Conservation (phyloP, 1,139 yeast species). For the Lodderomyces margitis region DNA sequence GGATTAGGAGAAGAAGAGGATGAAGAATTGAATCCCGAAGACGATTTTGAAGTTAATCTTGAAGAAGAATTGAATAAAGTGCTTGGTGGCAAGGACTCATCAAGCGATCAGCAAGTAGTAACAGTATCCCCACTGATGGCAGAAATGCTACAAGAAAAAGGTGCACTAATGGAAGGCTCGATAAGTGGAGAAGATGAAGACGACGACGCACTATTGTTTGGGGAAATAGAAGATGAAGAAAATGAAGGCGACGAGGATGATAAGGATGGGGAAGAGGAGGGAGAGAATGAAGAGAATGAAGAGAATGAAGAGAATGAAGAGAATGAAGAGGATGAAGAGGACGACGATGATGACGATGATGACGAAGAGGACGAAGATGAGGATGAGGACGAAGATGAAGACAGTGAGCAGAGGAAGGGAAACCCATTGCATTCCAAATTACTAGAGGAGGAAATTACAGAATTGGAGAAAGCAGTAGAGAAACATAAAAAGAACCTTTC, state of each 20-base stretch:
- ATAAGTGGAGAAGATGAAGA: conserved; percentile 15
- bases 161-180: conserved; percentile 13
- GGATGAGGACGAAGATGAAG: conserved; percentile 26
- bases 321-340: conserved; percentile 26
- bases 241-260: conserved; percentile 15
- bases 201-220: conserved; percentile 13
- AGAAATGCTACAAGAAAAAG: conserved; percentile 14
- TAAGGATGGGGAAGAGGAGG: conserved; percentile 14
- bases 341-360: conserved; percentile 30
- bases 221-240: conserved; percentile 18
- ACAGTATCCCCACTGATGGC: conserved; percentile 12
- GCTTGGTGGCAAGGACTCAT: conserved; percentile 18
- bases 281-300: conserved; percentile 13
- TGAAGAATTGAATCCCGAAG: conserved; percentile 21
- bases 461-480: conserved; percentile 75
- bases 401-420: conserved; percentile 29
- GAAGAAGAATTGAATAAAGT: conserved; percentile 40
- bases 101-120: conserved; percentile 8
- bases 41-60: conserved; percentile 17
- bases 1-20: conserved; percentile 19
- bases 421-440: conserved; percentile 70
- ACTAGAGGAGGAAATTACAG: conserved; percentile 80
- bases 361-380: conserved; percentile 29
- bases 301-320: conserved; percentile 20
- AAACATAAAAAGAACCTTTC: conserved; percentile 72